Evolutionary conservation across 2,329 filamentous ascomycete species (phyloP).

Genomic region (Hypoxylon rubiginosum): DNA sequence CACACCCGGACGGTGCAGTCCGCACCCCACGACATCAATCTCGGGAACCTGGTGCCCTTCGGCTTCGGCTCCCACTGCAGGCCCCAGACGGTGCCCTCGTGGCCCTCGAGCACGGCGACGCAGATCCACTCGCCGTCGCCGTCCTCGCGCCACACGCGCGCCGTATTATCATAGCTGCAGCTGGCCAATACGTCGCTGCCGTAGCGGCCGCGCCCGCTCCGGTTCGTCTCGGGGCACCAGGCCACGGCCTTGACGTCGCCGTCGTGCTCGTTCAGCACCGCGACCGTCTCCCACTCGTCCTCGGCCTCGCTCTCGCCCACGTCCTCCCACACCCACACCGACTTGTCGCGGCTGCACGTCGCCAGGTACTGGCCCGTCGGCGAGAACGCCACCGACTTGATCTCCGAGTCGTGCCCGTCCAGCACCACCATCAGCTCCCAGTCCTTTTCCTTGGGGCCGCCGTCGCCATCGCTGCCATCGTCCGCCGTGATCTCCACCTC

Average conservation of each 20-base stretch:
- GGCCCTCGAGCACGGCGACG: conserved; percentile 83
- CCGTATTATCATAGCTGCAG: conserved; percentile 93
- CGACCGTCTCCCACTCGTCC: conserved; percentile 97
- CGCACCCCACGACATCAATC: conserved; percentile 87
- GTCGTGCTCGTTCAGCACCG: conserved; percentile 93
- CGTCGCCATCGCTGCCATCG: conserved; percentile 49
- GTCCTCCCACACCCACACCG: conserved; percentile 99
- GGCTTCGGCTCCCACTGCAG: conserved; percentile 76
- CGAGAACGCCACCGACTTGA: conserved; percentile 83
- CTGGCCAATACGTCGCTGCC: conserved; percentile 83
- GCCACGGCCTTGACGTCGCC: conserved; percentile 94
- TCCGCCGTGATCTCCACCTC: conserved; percentile 59
- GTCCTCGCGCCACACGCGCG: conserved; percentile 91
- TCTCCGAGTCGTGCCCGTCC: conserved; percentile 95
- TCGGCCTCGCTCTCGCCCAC: too few relatives aligned
- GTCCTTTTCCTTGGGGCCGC: conserved; percentile 75
- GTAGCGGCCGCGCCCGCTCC: conserved; percentile 62
- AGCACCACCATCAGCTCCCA: conserved; percentile 94
- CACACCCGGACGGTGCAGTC: conserved; percentile 86
- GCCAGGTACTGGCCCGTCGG: conserved; percentile 84
- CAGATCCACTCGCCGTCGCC: conserved; percentile 92
- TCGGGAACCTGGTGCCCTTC: conserved; percentile 61
- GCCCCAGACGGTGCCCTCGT: conserved; percentile 90
- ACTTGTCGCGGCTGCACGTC: conserved; percentile 92
- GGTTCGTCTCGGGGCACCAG: conserved; percentile 82